phyloP scores from a whole-genome alignment of 768 basidiomycete species.

The Sarcodon aspratus region DNA sequence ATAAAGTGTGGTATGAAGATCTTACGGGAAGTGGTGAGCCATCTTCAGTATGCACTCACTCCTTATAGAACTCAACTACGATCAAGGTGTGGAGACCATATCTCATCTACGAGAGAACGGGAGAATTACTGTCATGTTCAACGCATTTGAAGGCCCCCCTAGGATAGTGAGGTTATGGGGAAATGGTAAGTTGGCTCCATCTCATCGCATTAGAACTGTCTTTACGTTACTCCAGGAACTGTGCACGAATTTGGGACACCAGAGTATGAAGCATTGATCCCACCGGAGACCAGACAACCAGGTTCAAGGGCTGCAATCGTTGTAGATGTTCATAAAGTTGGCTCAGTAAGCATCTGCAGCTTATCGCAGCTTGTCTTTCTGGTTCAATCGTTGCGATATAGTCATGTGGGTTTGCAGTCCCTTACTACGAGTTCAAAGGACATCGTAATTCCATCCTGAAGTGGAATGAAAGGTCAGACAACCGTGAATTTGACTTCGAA shows the following conservation, averaged over 20 bases:
- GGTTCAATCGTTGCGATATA: constrained; percentile 19
- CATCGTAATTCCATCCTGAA: constrained; percentile 43
- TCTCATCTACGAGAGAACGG: constrained; percentile 52
- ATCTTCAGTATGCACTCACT: not conserved
- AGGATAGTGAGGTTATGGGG: constrained; percentile 49
- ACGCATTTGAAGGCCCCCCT: constrained; percentile 48
- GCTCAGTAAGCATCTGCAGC: constrained; percentile 20
- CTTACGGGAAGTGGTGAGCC: constrained; percentile 59
- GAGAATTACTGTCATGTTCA: constrained; percentile 50
- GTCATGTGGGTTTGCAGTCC: constrained; percentile 61
- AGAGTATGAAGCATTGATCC: constrained; percentile 44
- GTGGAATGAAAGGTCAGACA: constrained; percentile 33
- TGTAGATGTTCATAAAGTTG: constrained; percentile 49
- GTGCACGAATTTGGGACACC: constrained; percentile 53
- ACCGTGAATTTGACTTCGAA: constrained; percentile 21
- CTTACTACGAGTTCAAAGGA: constrained; percentile 43
- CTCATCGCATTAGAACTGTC: not conserved
- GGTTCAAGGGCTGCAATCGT: constrained; percentile 53
- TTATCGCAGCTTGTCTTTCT: not conserved
- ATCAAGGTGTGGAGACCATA: constrained; percentile 42
- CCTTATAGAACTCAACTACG: not conserved
- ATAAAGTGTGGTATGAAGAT: constrained; percentile 64
- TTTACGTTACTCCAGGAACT: constrained; percentile 25
- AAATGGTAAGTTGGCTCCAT: constrained; percentile 25
- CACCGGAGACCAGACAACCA: constrained; percentile 30